phyloP scores from a whole-genome alignment of 2,329 filamentous ascomycete genomes.

The Botrytis sinoallii region DNA sequence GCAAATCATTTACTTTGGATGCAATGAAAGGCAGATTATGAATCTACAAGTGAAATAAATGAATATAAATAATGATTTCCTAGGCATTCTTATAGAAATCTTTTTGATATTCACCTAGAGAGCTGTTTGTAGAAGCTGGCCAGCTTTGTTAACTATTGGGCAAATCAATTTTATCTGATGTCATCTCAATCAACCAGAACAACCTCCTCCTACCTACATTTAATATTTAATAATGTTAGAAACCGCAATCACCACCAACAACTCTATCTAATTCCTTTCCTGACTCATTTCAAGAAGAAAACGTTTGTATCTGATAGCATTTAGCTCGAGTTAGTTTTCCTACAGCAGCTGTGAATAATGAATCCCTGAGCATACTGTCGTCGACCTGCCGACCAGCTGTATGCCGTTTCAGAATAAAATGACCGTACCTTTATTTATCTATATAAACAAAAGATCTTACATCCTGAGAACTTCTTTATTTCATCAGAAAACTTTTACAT shows the following conservation, averaged over 20 bases:
- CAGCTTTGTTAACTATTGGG: background rate
- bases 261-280: background rate
- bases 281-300: background rate
- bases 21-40: background rate
- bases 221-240: no score
- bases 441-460: background rate
- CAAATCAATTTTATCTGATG: background rate
- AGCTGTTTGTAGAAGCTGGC: rapidly evolving
- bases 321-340: background rate
- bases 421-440: background rate
- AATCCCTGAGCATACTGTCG: background rate
- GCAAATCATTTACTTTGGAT: background rate
- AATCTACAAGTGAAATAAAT: background rate
- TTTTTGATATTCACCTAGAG: background rate
- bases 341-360: background rate
- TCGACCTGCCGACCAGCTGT: background rate
- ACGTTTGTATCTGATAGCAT: background rate
- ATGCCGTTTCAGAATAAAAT: background rate
- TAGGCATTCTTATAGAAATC: background rate
- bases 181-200: background rate
- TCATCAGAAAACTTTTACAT: background rate
- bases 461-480: background rate
- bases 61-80: rapidly evolving
- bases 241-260: background rate
- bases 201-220: background rate